Evolutionary conservation across 2,329 filamentous ascomycete genomes (phyloP).

Genomic region (Sclerotinia spermophila): DNA sequence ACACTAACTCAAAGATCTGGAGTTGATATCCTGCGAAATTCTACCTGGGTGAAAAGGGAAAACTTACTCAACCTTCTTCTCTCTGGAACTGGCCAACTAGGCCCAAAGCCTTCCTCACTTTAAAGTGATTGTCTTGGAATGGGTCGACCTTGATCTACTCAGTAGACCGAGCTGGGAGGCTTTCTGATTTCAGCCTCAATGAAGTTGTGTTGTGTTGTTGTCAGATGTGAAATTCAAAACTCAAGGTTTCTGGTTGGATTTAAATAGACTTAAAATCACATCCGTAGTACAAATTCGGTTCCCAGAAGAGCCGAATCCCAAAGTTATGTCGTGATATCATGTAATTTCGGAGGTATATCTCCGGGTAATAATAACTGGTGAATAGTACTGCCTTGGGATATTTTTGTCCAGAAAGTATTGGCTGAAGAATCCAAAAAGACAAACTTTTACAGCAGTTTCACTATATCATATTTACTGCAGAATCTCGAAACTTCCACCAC

Average conservation of each 20-base stretch:
- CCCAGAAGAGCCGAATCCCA: not conserved
- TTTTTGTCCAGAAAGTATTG: not conserved
- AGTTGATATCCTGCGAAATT: not conserved
- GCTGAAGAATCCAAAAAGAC: not conserved
- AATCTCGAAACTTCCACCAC: not conserved
- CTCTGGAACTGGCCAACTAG: accelerated
- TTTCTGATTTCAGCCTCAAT: too few relatives aligned
- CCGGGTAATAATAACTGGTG: not conserved
- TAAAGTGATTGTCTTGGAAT: too few relatives aligned
- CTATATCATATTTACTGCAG: not conserved
- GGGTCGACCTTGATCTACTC: accelerated
- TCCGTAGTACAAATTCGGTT: not conserved
- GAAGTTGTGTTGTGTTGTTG: not conserved
- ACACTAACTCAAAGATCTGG: not conserved
- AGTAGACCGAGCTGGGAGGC: accelerated
- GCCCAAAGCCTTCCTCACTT: not conserved
- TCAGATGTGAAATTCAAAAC: not conserved
- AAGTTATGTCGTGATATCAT: not conserved
- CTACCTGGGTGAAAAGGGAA: not conserved
- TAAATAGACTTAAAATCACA: not conserved
- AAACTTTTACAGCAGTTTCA: not conserved
- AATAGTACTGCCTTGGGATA: not conserved
- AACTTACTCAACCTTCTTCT: not conserved
- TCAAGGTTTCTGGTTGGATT: not conserved
- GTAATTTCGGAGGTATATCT: not conserved